These are phyloP conservation scores for Penicillium hordei DNA, from an alignment of 2,329 filamentous ascomycete genomes.

Conservation along the genomic window DNA sequence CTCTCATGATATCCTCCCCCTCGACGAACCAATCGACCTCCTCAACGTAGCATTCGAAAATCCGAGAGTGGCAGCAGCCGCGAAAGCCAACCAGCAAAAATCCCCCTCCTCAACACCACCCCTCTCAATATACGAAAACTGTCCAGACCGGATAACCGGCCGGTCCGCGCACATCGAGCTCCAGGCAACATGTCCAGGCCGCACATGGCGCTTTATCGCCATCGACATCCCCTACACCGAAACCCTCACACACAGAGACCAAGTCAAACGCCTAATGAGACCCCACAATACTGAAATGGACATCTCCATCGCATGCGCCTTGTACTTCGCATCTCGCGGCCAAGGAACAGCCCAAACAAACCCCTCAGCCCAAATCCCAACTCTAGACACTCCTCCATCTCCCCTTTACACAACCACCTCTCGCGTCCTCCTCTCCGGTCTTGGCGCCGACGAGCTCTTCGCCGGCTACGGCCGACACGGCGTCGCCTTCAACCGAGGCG, in stretches of 20 bases:
- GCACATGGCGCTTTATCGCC: constrained; percentile 77
- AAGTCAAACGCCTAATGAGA: constrained; percentile 74
- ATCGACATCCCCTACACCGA: constrained; percentile 81
- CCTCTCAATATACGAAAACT: constrained; percentile 67
- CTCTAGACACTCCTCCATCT: background rate
- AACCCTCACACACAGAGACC: constrained; percentile 65
- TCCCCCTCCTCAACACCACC: constrained; percentile 4
- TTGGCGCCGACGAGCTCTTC: constrained; percentile 95
- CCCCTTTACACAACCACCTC: constrained; percentile 65
- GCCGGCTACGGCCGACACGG: constrained; percentile 87
- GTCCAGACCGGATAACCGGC: constrained; percentile 87
- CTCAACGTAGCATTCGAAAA: constrained; percentile 98
- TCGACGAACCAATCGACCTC: constrained; percentile 72
- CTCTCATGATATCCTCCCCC: constrained; percentile 71
- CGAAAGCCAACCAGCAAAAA: constrained; percentile 47
- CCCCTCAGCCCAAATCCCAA: constrained; percentile 28
- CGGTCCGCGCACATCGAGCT: constrained; percentile 78
- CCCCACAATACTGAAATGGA: constrained; percentile 99
- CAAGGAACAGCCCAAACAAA: constrained; percentile 48
- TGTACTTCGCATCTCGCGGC: constrained; percentile 93
- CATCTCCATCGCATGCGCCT: constrained; percentile 83
- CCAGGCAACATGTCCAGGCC: constrained; percentile 62
- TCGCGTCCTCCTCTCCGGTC: constrained; percentile 82
- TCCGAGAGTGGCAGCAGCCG: constrained; percentile 65
- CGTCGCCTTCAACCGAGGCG: constrained; percentile 68